Conservation (phyloP, 1,139 yeast genomes). For the Suhomyces wounanorum region DNA sequence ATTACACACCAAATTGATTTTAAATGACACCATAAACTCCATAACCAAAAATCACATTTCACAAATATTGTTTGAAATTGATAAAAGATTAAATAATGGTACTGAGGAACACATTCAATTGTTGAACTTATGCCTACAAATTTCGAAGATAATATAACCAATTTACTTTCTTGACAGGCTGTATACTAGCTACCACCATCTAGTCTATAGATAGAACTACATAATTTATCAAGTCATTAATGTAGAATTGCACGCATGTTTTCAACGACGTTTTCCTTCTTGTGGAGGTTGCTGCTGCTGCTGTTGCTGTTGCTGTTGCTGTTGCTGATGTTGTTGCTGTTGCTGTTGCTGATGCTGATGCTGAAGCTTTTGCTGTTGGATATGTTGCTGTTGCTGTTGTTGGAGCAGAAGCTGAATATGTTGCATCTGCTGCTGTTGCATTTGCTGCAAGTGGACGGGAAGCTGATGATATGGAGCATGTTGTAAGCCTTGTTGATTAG, state of each 20-base stretch:
- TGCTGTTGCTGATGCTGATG: conserved; percentile 12
- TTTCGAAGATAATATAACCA: conserved; percentile 39
- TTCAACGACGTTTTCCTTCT: not conserved
- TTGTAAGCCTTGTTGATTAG: conserved; percentile 2
- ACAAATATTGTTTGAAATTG: conserved; percentile 68
- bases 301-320: conserved; percentile 14
- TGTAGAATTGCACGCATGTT: not conserved
- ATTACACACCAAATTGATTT: conserved; percentile 70
- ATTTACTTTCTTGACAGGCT: not conserved
- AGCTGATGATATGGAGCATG: conserved; percentile 10
- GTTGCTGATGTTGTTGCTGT: conserved; percentile 6
- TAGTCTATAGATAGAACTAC: not conserved
- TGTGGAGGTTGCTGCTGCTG: conserved; percentile 16
- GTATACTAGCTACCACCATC: not conserved
- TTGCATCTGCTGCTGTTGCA: conserved; percentile 15
- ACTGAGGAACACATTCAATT: conserved; percentile 89
- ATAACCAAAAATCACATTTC: conserved; percentile 66
- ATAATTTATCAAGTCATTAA: not conserved
- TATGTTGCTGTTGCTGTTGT: conserved; percentile 8
- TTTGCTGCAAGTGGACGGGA: conserved; percentile 14
- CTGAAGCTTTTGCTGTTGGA: conserved; percentile 6
- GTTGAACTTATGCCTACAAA: conserved; percentile 64
- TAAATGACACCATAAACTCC: conserved; percentile 56
- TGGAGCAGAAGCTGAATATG: conserved; percentile 10
- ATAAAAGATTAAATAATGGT: conserved; percentile 76